Conservation (phyloP, 768 basidiomycete genomes). For the Kwoniella newhampshirensis region DNA sequence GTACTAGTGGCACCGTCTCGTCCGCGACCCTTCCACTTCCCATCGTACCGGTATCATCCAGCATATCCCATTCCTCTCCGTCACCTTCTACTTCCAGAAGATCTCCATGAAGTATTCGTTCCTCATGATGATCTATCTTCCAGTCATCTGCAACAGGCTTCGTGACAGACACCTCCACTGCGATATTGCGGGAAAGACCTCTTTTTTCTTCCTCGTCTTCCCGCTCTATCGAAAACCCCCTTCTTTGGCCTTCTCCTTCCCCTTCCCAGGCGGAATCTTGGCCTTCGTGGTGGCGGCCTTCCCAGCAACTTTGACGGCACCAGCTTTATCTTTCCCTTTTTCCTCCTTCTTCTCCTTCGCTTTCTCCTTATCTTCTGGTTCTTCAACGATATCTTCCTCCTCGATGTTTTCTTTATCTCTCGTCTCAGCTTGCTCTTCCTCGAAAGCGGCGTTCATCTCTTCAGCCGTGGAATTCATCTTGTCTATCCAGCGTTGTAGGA, state of each 20-base stretch:
- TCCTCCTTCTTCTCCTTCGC: slow-evolving; percentile 2
- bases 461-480: slow-evolving; percentile 89
- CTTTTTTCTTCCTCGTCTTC: slow-evolving; percentile 31
- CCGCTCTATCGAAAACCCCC: slow-evolving; percentile 45
- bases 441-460: slow-evolving; percentile 81
- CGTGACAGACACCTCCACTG: not conserved
- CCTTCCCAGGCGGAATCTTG: slow-evolving; percentile 1
- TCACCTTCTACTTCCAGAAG: not conserved
- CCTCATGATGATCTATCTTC: not conserved
- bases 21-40: not conserved
- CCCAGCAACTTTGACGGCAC: not conserved
- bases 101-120: not conserved
- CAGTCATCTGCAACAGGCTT: not conserved
- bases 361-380: slow-evolving; percentile 8
- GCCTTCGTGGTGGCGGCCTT: not conserved
- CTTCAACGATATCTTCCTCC: not conserved
- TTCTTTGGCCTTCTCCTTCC: slow-evolving; percentile 10
- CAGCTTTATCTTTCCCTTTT: not conserved
- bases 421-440: slow-evolving; percentile 31
- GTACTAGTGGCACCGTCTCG: not conserved
- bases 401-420: slow-evolving; percentile 2
- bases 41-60: slow-evolving; percentile 10
- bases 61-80: slow-evolving; percentile 30
- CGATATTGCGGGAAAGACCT: slow-evolving; percentile 21
- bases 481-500: slow-evolving; percentile 95